phyloP scores from a whole-genome alignment of 2,329 filamentous ascomycete species.

The Chaetomium olivaceum region DNA sequence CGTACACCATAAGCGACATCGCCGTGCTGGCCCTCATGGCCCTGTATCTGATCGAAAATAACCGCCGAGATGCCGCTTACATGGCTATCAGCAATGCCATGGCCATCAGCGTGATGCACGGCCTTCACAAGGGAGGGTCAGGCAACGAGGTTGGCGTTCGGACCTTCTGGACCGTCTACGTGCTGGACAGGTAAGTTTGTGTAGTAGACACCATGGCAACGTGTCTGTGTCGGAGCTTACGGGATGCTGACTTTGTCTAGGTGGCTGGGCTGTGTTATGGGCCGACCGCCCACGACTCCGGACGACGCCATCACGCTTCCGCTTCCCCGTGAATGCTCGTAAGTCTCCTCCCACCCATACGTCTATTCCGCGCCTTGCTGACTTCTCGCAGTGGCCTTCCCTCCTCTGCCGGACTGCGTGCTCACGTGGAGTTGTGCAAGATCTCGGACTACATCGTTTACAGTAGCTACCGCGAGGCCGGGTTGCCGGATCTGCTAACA shows the following conservation, averaged over 20 bases:
- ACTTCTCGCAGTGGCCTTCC: constrained; percentile 43
- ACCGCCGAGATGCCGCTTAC: constrained; percentile 51
- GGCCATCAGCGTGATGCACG: constrained; percentile 50
- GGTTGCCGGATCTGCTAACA: constrained; percentile 21
- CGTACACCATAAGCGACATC: constrained; percentile 46
- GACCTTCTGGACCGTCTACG: constrained; percentile 55
- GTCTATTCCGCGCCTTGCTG: constrained; percentile 9
- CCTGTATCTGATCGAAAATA: constrained; percentile 52
- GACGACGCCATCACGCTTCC: constrained; percentile 50
- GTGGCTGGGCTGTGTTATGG: constrained; percentile 51
- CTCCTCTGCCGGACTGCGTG: constrained; percentile 45
- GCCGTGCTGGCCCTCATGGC: constrained; percentile 49
- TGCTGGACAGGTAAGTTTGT: constrained; percentile 47
- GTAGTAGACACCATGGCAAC: background rate
- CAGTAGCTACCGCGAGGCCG: constrained; percentile 45
- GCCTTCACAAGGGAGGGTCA: constrained; percentile 47
- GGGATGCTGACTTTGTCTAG: constrained; percentile 24
- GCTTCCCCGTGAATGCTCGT: constrained; percentile 45
- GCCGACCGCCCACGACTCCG: constrained; percentile 48
- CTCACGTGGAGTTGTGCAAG: constrained; percentile 49
- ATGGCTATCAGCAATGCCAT: constrained; percentile 50
- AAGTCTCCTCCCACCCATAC: constrained; percentile 32
- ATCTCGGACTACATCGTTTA: constrained; percentile 52
- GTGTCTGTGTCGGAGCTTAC: background rate
- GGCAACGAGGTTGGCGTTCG: constrained; percentile 48